These are phyloP conservation scores for Podospora sp. DNA, from an alignment of 495 filamentous ascomycete genomes.

Conservation along the genomic window DNA sequence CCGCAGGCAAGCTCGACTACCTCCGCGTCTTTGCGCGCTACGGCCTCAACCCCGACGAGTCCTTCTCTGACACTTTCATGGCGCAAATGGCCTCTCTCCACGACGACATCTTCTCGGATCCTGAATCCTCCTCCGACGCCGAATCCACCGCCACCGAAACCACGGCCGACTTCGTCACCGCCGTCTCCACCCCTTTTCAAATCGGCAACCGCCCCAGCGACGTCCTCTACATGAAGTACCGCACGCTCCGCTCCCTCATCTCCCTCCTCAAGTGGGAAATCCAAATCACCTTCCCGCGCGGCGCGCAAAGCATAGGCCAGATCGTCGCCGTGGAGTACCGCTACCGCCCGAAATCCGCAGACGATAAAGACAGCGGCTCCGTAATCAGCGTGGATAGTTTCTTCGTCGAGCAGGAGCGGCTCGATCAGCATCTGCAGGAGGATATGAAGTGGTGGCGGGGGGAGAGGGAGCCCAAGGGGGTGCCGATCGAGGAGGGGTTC, in stretches of 20 bases:
- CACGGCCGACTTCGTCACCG: slow-evolving; percentile 19
- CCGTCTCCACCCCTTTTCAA: slow-evolving; percentile 41
- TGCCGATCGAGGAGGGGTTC: slow-evolving; percentile 84
- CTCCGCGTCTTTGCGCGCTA: slow-evolving; percentile 69
- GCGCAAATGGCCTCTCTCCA: slow-evolving; percentile 72
- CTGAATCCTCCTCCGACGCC: not conserved
- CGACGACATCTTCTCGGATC: slow-evolving; percentile 54
- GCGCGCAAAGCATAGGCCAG: slow-evolving; percentile 51
- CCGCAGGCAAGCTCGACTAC: slow-evolving; percentile 70
- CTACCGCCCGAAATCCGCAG: slow-evolving; percentile 36
- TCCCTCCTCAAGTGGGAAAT: slow-evolving; percentile 50
- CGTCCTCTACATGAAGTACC: slow-evolving; percentile 34
- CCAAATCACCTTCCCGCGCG: slow-evolving; percentile 57
- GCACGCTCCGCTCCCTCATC: slow-evolving; percentile 44
- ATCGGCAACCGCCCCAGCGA: not conserved
- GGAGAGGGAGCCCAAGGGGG: slow-evolving; percentile 72
- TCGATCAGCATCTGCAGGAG: slow-evolving; percentile 66
- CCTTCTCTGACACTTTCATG: slow-evolving; percentile 81
- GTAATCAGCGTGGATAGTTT: slow-evolving; percentile 68
- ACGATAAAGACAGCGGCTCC: slow-evolving; percentile 37
- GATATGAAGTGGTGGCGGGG: slow-evolving; percentile 90
- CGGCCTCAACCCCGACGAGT: slow-evolving; percentile 58
- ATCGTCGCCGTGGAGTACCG: slow-evolving; percentile 70
- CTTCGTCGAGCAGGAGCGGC: slow-evolving; percentile 61
- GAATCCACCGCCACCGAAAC: slow-evolving; percentile 28